These are phyloP conservation scores for Solanum chmielewskii DNA, from an alignment of 257 asterid species.

Conservation along the genomic window DNA sequence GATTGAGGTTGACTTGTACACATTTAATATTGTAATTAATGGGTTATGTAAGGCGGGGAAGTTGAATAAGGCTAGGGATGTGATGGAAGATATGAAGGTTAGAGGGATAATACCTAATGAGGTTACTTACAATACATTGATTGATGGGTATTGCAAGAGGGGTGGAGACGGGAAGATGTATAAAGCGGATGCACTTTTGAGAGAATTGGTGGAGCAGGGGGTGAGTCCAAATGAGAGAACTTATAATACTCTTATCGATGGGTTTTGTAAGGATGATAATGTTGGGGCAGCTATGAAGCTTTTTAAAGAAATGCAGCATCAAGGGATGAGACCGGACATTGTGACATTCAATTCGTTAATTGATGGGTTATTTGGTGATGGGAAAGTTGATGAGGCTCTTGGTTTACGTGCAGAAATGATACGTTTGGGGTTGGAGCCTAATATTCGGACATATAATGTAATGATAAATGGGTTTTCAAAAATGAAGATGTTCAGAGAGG, in stretches of 20 bases:
- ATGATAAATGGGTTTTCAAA: conserved; percentile 56
- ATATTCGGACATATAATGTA: conserved; percentile 49
- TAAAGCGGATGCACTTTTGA: conserved; percentile 49
- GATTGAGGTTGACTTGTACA: conserved; percentile 30
- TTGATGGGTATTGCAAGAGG: conserved; percentile 66
- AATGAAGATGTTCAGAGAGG: conserved; percentile 44
- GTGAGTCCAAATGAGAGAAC: conserved; percentile 47
- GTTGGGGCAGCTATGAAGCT: conserved; percentile 39
- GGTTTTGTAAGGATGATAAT: conserved; percentile 72
- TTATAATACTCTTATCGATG: conserved; percentile 59
- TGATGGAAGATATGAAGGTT: conserved; percentile 74
- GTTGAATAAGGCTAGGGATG: conserved; percentile 61
- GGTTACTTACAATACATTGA: conserved; percentile 59
- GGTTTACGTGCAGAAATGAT: conserved; percentile 50
- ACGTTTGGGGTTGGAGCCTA: conserved; percentile 48
- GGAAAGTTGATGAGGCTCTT: conserved; percentile 51
- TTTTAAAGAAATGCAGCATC: conserved; percentile 55
- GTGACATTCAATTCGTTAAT: conserved; percentile 61
- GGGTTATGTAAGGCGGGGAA: conserved; percentile 82
- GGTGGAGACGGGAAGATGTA: conserved; percentile 67
- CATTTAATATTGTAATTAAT: conserved; percentile 49
- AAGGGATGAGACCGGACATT: conserved; percentile 31
- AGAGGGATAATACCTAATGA: conserved; percentile 51
- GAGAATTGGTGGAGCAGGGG: conserved; percentile 63
- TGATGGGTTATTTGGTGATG: conserved; percentile 47